Base-by-base conservation (phyloP, 768 basidiomycete genomes). In the Lactarius hengduanensis region DNA sequence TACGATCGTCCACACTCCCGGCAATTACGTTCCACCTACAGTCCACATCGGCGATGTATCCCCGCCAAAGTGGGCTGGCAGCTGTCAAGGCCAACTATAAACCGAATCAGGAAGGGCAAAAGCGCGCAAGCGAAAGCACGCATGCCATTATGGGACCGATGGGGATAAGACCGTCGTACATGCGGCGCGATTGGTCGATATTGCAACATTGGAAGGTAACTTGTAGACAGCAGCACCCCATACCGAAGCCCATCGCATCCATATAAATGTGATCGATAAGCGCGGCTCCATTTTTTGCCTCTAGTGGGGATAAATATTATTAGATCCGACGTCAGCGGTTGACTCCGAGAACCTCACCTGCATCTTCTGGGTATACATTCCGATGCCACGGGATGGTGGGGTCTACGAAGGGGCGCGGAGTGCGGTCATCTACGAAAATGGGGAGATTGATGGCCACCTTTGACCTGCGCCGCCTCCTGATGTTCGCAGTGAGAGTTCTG, bases 171-270 rank as follows among this genome's bases (percentile, higher is more conserved):
- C 92, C 92, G 75, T 99, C 97, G 75, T 99, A 99, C 78, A 98
- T 86, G 62, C 92, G 82, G 73, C 94, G 83, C 13, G 97, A 95
- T 75, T 99, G 95, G 38, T 85, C 83, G 32, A 99, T 87, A 78
- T 94, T 94, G 77, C 94, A 97, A 3, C 95, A 90, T 77, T 99
- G 97, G 79, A 98, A 98, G 16, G 97, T 99, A 67, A 98, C 83
- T 73, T 99, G 97, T 60, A 99, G 81, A 77, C 97, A 98, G 73
- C 94, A 96, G 71, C 96, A 98, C 7, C 97, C 97, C 97, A 98
- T 99, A 57, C 97, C 97, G 76, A 99, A 99, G 34, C 96, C 96
- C 97, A 98, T 98, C 10, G 97, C 96, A 76, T 99, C 97, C 81
- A 98, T 84, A 75, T 98, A 98, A 69, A 99, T 92, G 76, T 98